phyloP scores from a whole-genome alignment of 805 yeast genomes.

The Osmozyma mogii region DNA sequence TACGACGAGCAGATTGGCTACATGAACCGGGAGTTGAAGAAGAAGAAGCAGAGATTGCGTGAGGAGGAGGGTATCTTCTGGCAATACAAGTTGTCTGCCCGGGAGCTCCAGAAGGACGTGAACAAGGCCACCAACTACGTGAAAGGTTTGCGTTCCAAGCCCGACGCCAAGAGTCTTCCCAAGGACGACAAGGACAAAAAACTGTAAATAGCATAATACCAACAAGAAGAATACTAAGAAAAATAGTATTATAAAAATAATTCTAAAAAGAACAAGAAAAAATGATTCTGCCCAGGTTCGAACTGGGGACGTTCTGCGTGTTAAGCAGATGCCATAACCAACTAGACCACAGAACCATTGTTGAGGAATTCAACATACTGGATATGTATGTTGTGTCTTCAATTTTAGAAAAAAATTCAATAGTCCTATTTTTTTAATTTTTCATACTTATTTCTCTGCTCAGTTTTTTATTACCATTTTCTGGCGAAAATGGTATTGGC shows the following conservation, averaged over 20 bases:
- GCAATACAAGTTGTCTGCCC: conserved; percentile 39
- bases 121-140: conserved; percentile 17
- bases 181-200: conserved; percentile 4
- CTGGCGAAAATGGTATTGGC: too few species aligned
- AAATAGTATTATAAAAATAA: too few species aligned
- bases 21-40: conserved; percentile 38
- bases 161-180: conserved; percentile 8
- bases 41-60: conserved; percentile 42
- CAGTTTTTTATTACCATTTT: too few species aligned
- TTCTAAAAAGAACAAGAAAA: too few species aligned
- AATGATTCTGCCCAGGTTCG: conserved; percentile 20
- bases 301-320: conserved; percentile 21
- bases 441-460: too few species aligned
- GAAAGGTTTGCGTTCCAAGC: conserved; percentile 6
- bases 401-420: too few species aligned
- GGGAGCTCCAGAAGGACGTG: conserved; percentile 24
- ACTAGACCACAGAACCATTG: conserved; percentile 19
- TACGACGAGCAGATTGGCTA: conserved; percentile 52
- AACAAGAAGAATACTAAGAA: too few species aligned
- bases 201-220: too few species aligned
- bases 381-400: too few species aligned
- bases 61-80: conserved; percentile 54
- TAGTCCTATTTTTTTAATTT: too few species aligned
- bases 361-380: too few species aligned
- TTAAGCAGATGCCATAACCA: conserved; percentile 19